Conservation (phyloP, 2,329 filamentous ascomycete species). For the Xylariomycetidae sp. region DNA sequence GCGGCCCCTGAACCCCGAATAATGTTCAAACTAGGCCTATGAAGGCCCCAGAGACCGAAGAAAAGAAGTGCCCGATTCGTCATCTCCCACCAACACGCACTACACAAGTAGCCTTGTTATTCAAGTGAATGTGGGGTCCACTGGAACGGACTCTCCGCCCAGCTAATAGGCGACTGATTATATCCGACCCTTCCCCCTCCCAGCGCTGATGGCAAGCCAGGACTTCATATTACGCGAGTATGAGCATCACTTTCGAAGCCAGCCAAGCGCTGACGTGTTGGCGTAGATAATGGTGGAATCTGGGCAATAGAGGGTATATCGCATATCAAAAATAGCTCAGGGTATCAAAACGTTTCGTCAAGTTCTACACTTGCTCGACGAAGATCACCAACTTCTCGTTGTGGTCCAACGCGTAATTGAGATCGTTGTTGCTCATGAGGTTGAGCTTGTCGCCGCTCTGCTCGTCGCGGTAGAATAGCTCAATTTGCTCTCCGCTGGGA, state of each 20-base stretch:
- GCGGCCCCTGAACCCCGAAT: too few species aligned
- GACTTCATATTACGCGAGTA: slow-evolving; percentile 4
- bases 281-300: slow-evolving; percentile 20
- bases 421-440: slow-evolving; percentile 72
- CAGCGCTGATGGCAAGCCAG: too few species aligned
- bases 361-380: slow-evolving; percentile 47
- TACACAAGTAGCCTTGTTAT: neutral
- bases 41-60: too few species aligned
- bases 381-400: slow-evolving; percentile 84
- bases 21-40: too few species aligned
- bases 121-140: slow-evolving; percentile 5
- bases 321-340: slow-evolving; percentile 14
- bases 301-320: slow-evolving; percentile 21
- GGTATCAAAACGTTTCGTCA: slow-evolving; percentile 5
- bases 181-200: too few species aligned
- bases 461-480: slow-evolving; percentile 84
- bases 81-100: slow-evolving; percentile 3
- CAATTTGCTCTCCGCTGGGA: slow-evolving; percentile 59
- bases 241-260: slow-evolving; percentile 6
- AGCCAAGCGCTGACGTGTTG: too few species aligned
- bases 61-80: too few species aligned
- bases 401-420: slow-evolving; percentile 72
- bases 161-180: slow-evolving; percentile 4
- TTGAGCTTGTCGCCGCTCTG: slow-evolving; percentile 66
- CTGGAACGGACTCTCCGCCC: slow-evolving; percentile 2